These are phyloP conservation scores for Pleurotus djamor DNA, from an alignment of 768 basidiomycete genomes.

Conservation along the genomic window DNA sequence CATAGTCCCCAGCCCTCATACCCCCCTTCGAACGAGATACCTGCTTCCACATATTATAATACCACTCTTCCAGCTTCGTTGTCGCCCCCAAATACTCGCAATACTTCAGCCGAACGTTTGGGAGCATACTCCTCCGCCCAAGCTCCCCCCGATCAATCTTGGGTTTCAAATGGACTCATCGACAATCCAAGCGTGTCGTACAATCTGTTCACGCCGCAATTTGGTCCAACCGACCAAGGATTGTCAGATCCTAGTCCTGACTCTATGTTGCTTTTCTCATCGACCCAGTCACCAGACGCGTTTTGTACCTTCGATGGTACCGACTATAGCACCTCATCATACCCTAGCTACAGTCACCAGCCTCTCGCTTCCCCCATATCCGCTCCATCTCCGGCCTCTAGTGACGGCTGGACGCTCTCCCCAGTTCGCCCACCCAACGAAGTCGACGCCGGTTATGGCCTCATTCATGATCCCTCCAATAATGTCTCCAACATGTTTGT, in stretches of 20 bases:
- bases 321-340: background rate
- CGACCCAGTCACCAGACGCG: background rate
- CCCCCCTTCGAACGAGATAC: background rate
- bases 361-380: background rate
- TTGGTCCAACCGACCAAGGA: background rate
- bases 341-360: background rate
- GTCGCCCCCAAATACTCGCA: background rate
- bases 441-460: background rate
- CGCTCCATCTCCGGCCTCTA: constrained; percentile 2
- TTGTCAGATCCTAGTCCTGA: background rate
- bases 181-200: background rate
- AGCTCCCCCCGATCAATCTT: background rate
- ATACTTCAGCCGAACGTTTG: background rate
- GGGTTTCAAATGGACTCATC: background rate
- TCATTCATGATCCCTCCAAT: background rate
- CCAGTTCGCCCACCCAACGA: background rate
- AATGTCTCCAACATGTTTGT: background rate
- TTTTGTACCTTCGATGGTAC: background rate
- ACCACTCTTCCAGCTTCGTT: background rate
- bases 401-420: constrained; percentile 2
- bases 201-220: background rate
- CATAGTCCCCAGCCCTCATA: background rate
- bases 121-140: background rate
- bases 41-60: background rate
- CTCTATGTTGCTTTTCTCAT: background rate